phyloP scores from a whole-genome alignment of 345 rosid genomes.

The Crucihimalaya himalaica region DNA sequence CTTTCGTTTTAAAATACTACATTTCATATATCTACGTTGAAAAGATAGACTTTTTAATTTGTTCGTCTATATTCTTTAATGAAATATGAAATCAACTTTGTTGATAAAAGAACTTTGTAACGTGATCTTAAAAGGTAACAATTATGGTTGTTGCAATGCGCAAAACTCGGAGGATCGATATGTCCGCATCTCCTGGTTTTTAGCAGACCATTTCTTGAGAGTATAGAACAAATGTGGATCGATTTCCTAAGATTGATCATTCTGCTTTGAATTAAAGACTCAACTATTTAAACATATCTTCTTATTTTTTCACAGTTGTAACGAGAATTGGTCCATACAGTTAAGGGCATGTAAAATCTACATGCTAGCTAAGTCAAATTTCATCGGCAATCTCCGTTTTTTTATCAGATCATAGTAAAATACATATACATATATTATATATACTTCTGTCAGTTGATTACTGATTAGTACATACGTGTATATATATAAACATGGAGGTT shows the following conservation, averaged over 20 bases:
- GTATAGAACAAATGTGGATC: not conserved
- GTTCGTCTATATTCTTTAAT: not conserved
- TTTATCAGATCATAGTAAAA: not conserved
- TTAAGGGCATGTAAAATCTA: not conserved
- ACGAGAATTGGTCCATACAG: not conserved
- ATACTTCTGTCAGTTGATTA: not conserved
- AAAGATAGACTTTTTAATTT: too few species aligned
- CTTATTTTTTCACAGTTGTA: not conserved
- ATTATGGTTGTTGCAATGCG: not conserved
- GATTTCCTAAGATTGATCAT: not conserved
- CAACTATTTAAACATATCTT: not conserved
- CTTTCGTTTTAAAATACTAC: not conserved
- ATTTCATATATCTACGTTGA: not conserved
- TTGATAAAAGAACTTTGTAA: not conserved
- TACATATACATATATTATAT: too few species aligned
- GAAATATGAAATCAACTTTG: not conserved
- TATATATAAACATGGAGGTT: too few species aligned
- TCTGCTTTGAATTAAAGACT: not conserved
- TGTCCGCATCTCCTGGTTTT: not conserved
- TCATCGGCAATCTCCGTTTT: not conserved
- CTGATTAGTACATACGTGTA: too few species aligned
- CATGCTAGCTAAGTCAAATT: not conserved
- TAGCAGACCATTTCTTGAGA: not conserved
- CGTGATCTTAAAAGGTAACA: constrained; percentile 17
- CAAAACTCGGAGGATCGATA: not conserved